Conservation (phyloP, 371 early-diverging fungal genomes). For the Mortierella sp. region DNA sequence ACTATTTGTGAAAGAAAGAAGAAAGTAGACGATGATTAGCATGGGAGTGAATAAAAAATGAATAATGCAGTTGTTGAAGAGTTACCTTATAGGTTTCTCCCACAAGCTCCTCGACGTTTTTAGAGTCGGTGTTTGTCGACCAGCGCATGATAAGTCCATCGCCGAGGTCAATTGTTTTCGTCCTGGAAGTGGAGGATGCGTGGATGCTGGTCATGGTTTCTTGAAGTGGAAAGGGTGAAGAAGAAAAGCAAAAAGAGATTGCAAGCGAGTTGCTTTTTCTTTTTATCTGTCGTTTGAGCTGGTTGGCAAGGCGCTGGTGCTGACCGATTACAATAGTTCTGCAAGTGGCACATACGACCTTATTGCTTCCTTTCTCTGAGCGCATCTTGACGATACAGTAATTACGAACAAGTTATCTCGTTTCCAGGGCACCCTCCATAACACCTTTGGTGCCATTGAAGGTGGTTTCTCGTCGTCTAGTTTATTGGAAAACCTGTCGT, state of each 20-base stretch:
- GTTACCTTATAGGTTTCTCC: slow-evolving; percentile 7
- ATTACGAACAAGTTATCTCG: background rate
- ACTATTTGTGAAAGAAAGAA: background rate
- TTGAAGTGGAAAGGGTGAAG: background rate
- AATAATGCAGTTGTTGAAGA: background rate
- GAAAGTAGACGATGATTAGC: too few species aligned
- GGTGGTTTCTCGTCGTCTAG: too few species aligned
- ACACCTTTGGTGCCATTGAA: too few species aligned
- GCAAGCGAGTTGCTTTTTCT: background rate
- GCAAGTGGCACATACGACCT: too few species aligned
- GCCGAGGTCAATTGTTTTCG: slow-evolving; percentile 9
- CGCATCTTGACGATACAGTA: background rate
- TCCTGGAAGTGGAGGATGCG: background rate
- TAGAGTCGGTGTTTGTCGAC: slow-evolving; percentile 13
- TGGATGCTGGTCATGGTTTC: background rate
- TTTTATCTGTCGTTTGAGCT: background rate
- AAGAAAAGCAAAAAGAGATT: background rate
- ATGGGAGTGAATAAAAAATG: too few species aligned
- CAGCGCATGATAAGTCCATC: slow-evolving; percentile 26
- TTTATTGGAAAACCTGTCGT: too few species aligned
- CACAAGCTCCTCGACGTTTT: background rate
- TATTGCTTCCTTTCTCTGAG: too few species aligned
- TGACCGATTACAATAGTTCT: too few species aligned
- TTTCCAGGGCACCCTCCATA: too few species aligned
- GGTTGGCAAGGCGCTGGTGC: too few species aligned